Evolutionary conservation across 306 rosid genomes (phyloP).

Genomic region (Dryas octopetala): DNA sequence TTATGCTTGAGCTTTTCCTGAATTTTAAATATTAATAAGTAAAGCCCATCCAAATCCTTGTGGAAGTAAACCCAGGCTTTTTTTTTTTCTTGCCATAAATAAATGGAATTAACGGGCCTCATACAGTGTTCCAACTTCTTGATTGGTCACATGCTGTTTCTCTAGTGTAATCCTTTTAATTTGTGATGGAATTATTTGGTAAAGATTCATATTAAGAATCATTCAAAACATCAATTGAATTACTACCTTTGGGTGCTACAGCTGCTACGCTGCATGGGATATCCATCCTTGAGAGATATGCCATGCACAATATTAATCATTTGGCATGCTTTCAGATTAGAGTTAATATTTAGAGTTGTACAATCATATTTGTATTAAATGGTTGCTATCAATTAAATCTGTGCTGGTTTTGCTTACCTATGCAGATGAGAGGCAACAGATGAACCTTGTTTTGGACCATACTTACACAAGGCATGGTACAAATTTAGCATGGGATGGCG

Average conservation of each 20-base stretch:
- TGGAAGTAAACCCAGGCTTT: background rate
- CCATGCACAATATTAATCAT: background rate
- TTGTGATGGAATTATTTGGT: background rate
- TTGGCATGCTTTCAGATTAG: background rate
- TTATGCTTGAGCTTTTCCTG: background rate
- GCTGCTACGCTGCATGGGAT: background rate
- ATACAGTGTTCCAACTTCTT: background rate
- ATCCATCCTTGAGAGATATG: background rate
- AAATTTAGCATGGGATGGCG: slow-evolving; percentile 51
- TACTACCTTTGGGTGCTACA: background rate
- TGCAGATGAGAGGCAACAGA: slow-evolving; percentile 59
- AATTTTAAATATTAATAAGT: background rate
- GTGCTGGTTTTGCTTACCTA: background rate
- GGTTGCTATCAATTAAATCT: background rate
- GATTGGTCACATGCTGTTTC: background rate
- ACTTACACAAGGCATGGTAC: slow-evolving; percentile 40
- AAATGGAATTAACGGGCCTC: background rate
- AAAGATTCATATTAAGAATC: background rate
- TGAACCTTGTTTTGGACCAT: slow-evolving; percentile 36
- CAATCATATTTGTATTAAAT: background rate
- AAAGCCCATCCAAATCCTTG: background rate
- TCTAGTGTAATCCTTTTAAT: too few relatives aligned
- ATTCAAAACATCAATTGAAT: too few relatives aligned
- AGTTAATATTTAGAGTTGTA: background rate
- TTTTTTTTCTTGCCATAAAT: background rate